Evolutionary conservation across 352 stramenopile genomes (phyloP).

Genomic region (Blastocystis sp.): DNA sequence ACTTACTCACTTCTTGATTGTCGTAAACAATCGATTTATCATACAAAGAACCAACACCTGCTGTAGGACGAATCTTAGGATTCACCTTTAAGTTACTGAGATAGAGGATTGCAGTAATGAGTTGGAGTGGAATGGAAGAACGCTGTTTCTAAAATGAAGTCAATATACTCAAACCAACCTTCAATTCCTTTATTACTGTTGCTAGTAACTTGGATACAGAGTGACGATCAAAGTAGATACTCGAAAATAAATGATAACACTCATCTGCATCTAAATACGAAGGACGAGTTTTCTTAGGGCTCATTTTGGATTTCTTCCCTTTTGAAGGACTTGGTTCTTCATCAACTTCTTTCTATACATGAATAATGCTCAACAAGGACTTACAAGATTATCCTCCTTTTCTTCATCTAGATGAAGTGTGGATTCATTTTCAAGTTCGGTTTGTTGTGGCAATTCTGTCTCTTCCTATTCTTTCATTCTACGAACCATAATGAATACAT

Average conservation of each 20-base stretch:
- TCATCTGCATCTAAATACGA: not conserved
- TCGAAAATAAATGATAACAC: constrained; percentile 9
- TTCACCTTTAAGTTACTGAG: constrained; percentile 44
- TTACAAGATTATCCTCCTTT: not conserved
- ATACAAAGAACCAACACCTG: not conserved
- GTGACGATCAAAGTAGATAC: not conserved
- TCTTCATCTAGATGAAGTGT: not conserved
- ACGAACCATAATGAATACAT: not conserved
- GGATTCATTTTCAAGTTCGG: not conserved
- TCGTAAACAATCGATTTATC: not conserved
- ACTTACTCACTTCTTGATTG: not conserved
- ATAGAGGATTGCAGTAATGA: constrained; percentile 5
- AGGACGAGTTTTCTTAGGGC: not conserved
- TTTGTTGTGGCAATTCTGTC: not conserved
- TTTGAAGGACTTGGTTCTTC: not conserved
- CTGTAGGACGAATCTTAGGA: not conserved
- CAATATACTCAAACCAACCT: not conserved
- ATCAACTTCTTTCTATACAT: not conserved
- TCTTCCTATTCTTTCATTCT: not conserved
- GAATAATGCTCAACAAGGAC: not conserved
- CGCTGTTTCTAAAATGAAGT: not conserved
- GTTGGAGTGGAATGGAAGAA: not conserved
- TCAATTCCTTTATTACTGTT: constrained; percentile 17
- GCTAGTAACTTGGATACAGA: not conserved
- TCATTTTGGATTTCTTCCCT: not conserved